Conservation (phyloP, 2,329 filamentous ascomycete genomes). For the Clarireedia homoeocarpa region DNA sequence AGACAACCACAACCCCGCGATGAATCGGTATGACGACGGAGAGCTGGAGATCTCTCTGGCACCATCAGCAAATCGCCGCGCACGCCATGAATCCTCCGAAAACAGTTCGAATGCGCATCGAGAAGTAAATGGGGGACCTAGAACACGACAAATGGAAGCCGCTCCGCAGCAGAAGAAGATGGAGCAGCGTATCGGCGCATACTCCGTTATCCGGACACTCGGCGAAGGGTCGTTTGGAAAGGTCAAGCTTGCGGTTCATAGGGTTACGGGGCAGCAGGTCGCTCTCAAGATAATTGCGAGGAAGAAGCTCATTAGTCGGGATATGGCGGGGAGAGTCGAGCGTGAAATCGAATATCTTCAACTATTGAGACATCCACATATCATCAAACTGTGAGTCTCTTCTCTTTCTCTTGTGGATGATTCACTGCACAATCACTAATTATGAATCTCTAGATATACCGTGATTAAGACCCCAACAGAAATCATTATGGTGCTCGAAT, state of each 20-base stretch:
- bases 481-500: slow-evolving; percentile 99
- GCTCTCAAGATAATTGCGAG: slow-evolving; percentile 96
- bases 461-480: slow-evolving; percentile 92
- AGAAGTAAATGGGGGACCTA: slow-evolving; percentile 17
- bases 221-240: slow-evolving; percentile 98
- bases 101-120: slow-evolving; percentile 21
- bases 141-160: slow-evolving; percentile 16
- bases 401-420: not conserved
- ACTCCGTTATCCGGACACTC: slow-evolving; percentile 81
- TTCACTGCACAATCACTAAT: slow-evolving; percentile 20
- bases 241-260: slow-evolving; percentile 92
- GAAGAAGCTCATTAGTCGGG: slow-evolving; percentile 90
- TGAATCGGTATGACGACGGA: slow-evolving; percentile 59
- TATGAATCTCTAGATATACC: slow-evolving; percentile 57
- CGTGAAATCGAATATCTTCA: slow-evolving; percentile 98
- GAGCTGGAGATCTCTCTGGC: slow-evolving; percentile 73
- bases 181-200: slow-evolving; percentile 83
- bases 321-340: slow-evolving; percentile 97
- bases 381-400: slow-evolving; percentile 81
- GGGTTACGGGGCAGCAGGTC: slow-evolving; percentile 88
- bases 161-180: slow-evolving; percentile 41
- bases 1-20: not conserved
- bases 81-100: slow-evolving; percentile 30
- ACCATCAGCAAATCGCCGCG: slow-evolving; percentile 53
- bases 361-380: slow-evolving; percentile 89